phyloP scores from a whole-genome alignment of 495 filamentous ascomycete species.

The Rostrohypoxylon terebratum region DNA sequence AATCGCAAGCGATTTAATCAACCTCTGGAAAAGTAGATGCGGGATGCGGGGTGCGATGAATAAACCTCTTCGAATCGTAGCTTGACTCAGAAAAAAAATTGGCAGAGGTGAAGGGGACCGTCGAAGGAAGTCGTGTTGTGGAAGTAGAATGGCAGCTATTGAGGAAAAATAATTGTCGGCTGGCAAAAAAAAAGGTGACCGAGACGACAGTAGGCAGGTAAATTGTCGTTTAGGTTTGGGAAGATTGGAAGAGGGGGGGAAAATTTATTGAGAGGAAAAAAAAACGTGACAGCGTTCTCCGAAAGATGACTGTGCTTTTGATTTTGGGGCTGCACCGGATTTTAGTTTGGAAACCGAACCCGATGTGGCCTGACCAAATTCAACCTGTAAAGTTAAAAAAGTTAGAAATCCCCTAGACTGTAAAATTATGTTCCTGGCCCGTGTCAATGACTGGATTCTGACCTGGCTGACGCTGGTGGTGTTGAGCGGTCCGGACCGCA shows the following conservation, averaged over 20 bases:
- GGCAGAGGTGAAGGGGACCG: neutral
- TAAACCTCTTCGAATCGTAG: constrained; percentile 25
- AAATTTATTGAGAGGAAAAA: constrained; percentile 40
- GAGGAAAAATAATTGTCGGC: constrained; percentile 20
- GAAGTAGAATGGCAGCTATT: constrained; percentile 15
- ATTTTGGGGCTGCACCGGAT: constrained; percentile 38
- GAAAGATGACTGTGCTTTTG: constrained; percentile 45
- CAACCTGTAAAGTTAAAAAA: constrained; percentile 20
- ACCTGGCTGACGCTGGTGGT: constrained; percentile 6
- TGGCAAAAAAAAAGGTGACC: constrained; percentile 19
- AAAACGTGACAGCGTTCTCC: constrained; percentile 42
- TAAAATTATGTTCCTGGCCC: constrained; percentile 16
- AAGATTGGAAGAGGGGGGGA: constrained; percentile 30
- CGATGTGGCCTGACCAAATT: constrained; percentile 44
- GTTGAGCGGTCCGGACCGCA: constrained; percentile 42
- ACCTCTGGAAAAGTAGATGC: constrained; percentile 40
- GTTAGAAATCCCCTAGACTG: neutral
- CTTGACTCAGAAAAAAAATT: constrained; percentile 6
- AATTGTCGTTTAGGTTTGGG: constrained; percentile 29
- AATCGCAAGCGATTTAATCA: constrained; percentile 41
- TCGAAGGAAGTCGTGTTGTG: neutral
- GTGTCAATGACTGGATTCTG: constrained; percentile 29
- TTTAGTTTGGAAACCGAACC: constrained; percentile 43
- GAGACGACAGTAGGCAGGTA: constrained; percentile 1
- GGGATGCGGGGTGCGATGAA: constrained; percentile 50